These are phyloP conservation scores for Corymbia citriodora DNA, from an alignment of 441 rosid genomes.

Conservation along the genomic window DNA sequence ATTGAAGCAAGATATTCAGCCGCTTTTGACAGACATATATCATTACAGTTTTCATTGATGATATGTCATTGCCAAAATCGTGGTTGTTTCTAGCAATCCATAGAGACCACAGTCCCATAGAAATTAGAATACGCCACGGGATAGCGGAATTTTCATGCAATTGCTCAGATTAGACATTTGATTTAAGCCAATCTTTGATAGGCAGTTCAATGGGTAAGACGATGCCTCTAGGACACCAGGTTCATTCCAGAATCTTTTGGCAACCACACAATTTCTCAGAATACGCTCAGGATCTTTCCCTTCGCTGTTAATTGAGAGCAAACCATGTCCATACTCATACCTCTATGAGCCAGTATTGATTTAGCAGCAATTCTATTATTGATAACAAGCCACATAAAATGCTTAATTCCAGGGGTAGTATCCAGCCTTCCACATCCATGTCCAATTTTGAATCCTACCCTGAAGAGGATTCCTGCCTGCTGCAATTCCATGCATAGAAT, in stretches of 20 bases:
- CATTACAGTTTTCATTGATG: neutral
- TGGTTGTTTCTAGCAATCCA: neutral
- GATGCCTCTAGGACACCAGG: neutral
- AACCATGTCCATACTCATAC: neutral
- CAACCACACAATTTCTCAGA: neutral
- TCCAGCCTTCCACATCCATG: neutral
- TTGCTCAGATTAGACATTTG: neutral
- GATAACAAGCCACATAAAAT: neutral
- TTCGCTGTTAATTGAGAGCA: neutral
- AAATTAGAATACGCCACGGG: neutral
- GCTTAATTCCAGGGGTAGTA: neutral
- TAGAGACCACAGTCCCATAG: neutral
- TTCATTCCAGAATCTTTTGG: neutral
- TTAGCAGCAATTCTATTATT: neutral
- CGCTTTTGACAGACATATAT: neutral
- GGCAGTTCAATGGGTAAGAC: neutral
- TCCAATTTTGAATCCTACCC: neutral
- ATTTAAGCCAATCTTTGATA: neutral
- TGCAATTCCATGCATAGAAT: neutral
- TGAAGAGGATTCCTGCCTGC: neutral
- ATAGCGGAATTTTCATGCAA: neutral
- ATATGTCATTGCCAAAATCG: neutral
- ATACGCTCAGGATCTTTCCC: neutral
- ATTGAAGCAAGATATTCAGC: neutral
- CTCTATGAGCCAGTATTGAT: neutral